These are phyloP conservation scores for Echites panduratus DNA, from an alignment of 257 asterid species.

Conservation along the genomic window DNA sequence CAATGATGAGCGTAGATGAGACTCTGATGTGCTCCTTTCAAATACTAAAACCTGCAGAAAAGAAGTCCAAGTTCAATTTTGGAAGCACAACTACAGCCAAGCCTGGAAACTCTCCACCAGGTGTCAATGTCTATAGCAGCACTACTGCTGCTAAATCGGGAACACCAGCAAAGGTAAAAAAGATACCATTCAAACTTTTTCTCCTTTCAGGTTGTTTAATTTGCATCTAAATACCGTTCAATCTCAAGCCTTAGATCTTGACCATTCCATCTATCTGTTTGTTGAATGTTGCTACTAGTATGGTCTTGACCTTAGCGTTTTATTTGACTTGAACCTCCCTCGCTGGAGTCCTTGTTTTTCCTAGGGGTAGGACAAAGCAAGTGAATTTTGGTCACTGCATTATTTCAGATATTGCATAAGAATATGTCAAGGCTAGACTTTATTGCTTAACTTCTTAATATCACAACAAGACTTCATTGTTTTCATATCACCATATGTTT, in stretches of 20 bases:
- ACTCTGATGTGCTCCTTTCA: slow-evolving; percentile 38
- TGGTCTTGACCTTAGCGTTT: not conserved
- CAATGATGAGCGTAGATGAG: slow-evolving; percentile 39
- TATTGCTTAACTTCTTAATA: not conserved
- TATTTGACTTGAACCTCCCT: not conserved
- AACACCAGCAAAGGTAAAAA: slow-evolving; percentile 23
- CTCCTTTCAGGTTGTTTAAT: not conserved
- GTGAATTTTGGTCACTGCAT: not conserved
- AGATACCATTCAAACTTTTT: not conserved
- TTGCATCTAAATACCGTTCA: not conserved
- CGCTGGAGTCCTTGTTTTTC: not conserved
- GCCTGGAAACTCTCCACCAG: slow-evolving; percentile 12
- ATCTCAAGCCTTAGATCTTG: too few species aligned
- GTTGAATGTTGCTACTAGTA: not conserved
- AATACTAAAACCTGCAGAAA: slow-evolving; percentile 34
- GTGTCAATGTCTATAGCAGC: slow-evolving; percentile 9
- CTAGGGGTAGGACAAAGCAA: not conserved
- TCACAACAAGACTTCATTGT: not conserved
- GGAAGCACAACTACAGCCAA: slow-evolving; percentile 28
- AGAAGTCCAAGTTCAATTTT: slow-evolving; percentile 24
- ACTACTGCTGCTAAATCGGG: slow-evolving; percentile 17
- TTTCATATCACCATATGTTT: not conserved
- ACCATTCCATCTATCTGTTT: not conserved
- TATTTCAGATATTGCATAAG: not conserved
- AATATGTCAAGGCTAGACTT: too few species aligned